Evolutionary conservation across 768 basidiomycete genomes (phyloP), one percentile per base, ranked within the genome.

Genomic region (Vararia minispora): DNA sequence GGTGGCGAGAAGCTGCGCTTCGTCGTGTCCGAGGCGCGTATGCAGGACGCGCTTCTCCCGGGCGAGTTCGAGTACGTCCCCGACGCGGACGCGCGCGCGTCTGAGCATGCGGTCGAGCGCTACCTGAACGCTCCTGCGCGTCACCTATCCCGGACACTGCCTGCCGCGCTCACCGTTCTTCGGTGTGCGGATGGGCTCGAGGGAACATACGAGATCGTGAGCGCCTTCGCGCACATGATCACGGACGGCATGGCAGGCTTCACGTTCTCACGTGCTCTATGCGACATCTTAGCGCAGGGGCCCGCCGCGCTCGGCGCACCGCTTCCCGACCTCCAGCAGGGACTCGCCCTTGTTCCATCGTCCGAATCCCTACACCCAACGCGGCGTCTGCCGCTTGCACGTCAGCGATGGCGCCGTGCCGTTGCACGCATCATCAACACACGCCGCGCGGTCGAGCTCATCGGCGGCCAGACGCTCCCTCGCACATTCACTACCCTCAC

Each of bases 401-500:
- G 52, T 33, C 57, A 52, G 37, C 54, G 67, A 40, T 76, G 76
- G 75, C 57, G 64, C 3, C 49, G 44, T 37, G 71, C 69, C 0
- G 61, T 66, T 10, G 68, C 62, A 0, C 31, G 44, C 2, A 53
- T 65, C 4, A 61, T 76, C 37, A 47, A 51, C 8, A 39, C 51
- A 3, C 51, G 58, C 28, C 61, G 62, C 21, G 40, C 50, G 25
- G 47, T 49, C 3, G 68, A 56, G 33, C 28, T 33, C 6, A 48
- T 77, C 74, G 76, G 74, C 3, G 75, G 75, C 3, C 74, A 77
- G 33, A 69, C 70, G 0, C 57, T 77, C 7, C 74, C 74, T 2
- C 59, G 68, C 32, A 65, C 53, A 12, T 37, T 61, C 25, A 62
- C 64, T 1, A 48, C 46, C 21, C 39, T 50, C 5, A 69, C 69